These are phyloP conservation scores for Petunia secreta DNA, from an alignment of 257 asterid genomes.

Conservation along the genomic window DNA sequence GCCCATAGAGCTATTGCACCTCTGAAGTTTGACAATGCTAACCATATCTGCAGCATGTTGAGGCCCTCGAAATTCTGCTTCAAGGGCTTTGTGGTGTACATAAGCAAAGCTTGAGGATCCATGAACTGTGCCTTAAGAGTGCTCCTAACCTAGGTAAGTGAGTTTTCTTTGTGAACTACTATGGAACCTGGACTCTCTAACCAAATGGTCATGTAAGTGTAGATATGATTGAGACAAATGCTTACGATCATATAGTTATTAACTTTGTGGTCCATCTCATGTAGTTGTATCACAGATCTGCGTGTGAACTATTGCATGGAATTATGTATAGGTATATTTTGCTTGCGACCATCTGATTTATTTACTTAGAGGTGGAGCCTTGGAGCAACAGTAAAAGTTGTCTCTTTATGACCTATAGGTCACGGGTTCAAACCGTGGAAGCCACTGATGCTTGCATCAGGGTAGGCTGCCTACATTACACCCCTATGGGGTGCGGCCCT, in stretches of 20 bases:
- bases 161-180: slow-evolving; percentile 13
- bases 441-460: too few relatives aligned
- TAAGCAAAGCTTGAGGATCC: slow-evolving; percentile 75
- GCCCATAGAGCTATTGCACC: background rate
- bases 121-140: slow-evolving; percentile 86
- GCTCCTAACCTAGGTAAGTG: slow-evolving; percentile 73
- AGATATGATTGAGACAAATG: slow-evolving; percentile 4
- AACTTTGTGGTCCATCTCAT: background rate
- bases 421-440: too few relatives aligned
- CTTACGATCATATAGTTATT: background rate
- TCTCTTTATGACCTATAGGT: too few relatives aligned
- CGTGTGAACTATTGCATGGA: background rate
- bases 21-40: slow-evolving; percentile 21
- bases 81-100: slow-evolving; percentile 92
- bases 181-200: background rate
- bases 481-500: too few relatives aligned
- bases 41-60: slow-evolving; percentile 72
- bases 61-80: slow-evolving; percentile 94
- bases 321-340: background rate
- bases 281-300: background rate
- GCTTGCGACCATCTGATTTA: background rate
- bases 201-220: slow-evolving; percentile 10
- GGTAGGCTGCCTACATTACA: too few relatives aligned
- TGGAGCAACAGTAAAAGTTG: too few relatives aligned
- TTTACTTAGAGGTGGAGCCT: too few relatives aligned